A percentile compares a stretch with the other conserved stretches of the same genome.
These are phyloP conservation scores for Cercospora citrullina DNA, from an alignment of 2,329 filamentous ascomycete genomes.

Conservation along the genomic window DNA sequence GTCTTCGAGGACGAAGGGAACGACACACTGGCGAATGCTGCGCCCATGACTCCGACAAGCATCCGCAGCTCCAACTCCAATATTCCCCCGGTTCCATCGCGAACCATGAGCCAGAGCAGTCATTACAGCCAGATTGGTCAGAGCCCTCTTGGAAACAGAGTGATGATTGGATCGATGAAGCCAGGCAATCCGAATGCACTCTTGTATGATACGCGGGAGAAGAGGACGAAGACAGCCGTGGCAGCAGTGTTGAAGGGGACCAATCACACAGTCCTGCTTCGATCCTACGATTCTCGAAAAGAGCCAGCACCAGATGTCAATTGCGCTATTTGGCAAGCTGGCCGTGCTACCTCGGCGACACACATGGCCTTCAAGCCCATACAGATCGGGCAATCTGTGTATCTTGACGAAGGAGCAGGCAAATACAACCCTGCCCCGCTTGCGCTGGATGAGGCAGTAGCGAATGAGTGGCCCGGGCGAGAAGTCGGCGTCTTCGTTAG, in stretches of 20 bases:
- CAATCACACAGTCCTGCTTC: constrained; percentile 66
- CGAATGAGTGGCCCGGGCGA: constrained; percentile 93
- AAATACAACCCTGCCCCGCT: constrained; percentile 88
- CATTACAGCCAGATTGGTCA: constrained; percentile 75
- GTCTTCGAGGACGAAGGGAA: constrained; percentile 80
- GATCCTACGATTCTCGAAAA: constrained; percentile 92
- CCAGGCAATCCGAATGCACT: constrained; percentile 81
- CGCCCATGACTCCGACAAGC: constrained; percentile 51
- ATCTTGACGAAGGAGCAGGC: constrained; percentile 88
- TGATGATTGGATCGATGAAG: constrained; percentile 53
- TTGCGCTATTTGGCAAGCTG: constrained; percentile 96
- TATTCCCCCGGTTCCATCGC: constrained; percentile 48
- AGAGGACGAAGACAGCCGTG: constrained; percentile 71
- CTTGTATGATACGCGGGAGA: constrained; percentile 84
- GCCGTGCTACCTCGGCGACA: constrained; percentile 87
- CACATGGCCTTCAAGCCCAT: constrained; percentile 95
- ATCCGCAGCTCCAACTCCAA: constrained; percentile 43
- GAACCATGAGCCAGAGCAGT: constrained; percentile 77
- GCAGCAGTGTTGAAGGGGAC: constrained; percentile 90
- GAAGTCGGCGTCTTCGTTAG: constrained; percentile 91
- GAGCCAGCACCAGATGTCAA: constrained; percentile 89
- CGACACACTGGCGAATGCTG: constrained; percentile 57
- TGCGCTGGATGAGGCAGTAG: constrained; percentile 82
- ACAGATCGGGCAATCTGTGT: constrained; percentile 86
- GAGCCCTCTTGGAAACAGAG: constrained; percentile 58